phyloP scores from a whole-genome alignment of 2,329 filamentous ascomycete species.

The Trichoderma harzianum region DNA sequence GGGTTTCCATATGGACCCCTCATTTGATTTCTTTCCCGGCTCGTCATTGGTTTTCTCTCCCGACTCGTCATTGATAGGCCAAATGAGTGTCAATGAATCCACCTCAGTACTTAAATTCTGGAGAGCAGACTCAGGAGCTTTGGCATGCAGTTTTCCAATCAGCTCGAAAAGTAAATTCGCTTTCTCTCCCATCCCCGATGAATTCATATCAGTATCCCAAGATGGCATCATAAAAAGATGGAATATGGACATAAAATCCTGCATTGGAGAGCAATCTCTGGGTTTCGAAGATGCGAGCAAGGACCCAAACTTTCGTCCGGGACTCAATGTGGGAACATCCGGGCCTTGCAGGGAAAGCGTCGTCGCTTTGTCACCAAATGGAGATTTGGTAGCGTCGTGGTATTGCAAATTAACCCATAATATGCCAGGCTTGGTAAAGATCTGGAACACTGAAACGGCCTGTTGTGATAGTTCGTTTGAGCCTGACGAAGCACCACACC shows the following conservation, averaged over 20 bases:
- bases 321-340: too few relatives aligned
- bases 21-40: too few relatives aligned
- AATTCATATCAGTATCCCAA: neutral
- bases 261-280: neutral
- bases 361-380: neutral
- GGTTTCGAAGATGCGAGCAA: neutral
- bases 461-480: neutral
- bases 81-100: neutral
- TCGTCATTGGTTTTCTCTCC: neutral
- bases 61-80: neutral
- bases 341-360: too few relatives aligned
- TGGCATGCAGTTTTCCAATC: neutral
- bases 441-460: neutral
- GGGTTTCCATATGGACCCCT: too few relatives aligned
- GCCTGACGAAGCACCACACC: fast-evolving
- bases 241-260: neutral
- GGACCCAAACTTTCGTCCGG: too few relatives aligned
- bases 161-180: fast-evolving
- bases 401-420: too few relatives aligned
- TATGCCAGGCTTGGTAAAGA: too few relatives aligned
- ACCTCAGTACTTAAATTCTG: neutral
- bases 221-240: neutral
- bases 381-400: neutral
- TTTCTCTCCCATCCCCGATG: neutral
- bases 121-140: neutral